Conservation (phyloP, 2,329 filamentous ascomycete species). For the Phaeophleospora eucalypticola region DNA sequence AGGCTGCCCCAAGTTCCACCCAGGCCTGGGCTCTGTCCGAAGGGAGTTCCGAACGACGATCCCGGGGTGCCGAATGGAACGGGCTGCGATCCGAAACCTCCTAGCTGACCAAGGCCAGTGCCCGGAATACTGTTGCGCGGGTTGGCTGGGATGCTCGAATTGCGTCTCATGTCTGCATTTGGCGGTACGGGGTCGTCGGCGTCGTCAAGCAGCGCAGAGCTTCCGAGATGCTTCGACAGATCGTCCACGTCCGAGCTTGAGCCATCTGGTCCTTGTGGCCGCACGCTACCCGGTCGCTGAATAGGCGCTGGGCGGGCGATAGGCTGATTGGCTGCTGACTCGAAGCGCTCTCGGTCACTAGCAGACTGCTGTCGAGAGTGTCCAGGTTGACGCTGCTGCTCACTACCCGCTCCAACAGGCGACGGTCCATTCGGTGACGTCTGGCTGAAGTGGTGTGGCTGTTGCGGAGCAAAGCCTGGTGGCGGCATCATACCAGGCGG, state of each 20-base stretch:
- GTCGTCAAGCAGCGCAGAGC: slow-evolving; percentile 76
- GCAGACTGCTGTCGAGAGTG: slow-evolving; percentile 73
- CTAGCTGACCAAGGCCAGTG: slow-evolving; percentile 29
- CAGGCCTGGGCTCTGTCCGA: slow-evolving; percentile 35
- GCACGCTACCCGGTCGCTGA: slow-evolving; percentile 73
- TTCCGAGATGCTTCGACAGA: slow-evolving; percentile 67
- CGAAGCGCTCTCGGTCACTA: slow-evolving; percentile 55
- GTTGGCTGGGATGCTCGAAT: slow-evolving; percentile 35
- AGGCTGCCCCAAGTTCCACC: slow-evolving; percentile 39
- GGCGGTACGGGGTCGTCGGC: slow-evolving; percentile 61
- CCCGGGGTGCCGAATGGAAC: slow-evolving; percentile 25
- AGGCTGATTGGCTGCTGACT: slow-evolving; percentile 62
- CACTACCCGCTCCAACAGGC: slow-evolving; percentile 23
- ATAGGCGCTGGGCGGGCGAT: slow-evolving; percentile 83
- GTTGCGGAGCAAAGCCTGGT: slow-evolving; percentile 52
- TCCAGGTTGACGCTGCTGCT: slow-evolving; percentile 36
- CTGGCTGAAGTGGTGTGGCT: slow-evolving; percentile 32
- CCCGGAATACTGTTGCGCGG: slow-evolving; percentile 25
- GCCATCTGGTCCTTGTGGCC: slow-evolving; percentile 45
- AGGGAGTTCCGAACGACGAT: slow-evolving; percentile 44
- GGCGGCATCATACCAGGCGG: slow-evolving; percentile 50
- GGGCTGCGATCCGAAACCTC: slow-evolving; percentile 20
- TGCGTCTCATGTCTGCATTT: slow-evolving; percentile 36
- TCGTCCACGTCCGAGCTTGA: slow-evolving; percentile 52
- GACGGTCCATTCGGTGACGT: slow-evolving; percentile 32